Percentiles rank a stretch among this genome's conserved stretches.
Conservation (phyloP, 371 early-diverging fungal genomes). For the Capillidium heterosporum region DNA sequence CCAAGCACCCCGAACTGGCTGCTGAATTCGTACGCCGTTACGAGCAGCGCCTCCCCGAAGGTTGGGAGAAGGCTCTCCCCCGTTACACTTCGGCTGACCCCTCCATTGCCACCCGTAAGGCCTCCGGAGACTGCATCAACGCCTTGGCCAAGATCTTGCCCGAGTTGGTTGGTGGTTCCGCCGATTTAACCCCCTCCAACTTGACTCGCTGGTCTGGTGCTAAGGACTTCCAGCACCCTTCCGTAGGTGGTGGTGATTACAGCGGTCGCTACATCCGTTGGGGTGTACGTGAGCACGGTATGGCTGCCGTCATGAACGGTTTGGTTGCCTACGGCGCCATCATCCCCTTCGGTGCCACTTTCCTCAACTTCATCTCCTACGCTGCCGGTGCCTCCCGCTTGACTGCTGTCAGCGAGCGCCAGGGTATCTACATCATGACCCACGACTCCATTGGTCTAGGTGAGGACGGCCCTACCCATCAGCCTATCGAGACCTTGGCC, state of each 20-base stretch:
- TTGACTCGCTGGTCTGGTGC: constrained; percentile 90
- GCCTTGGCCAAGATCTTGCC: constrained; percentile 57
- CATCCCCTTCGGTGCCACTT: constrained; percentile 89
- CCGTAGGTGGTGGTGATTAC: constrained; percentile 52
- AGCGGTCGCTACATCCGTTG: constrained; percentile 86
- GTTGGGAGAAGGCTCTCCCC: constrained; percentile 55
- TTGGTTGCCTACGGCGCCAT: constrained; percentile 67
- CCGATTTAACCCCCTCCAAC: constrained; percentile 97
- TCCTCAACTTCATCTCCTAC: constrained; percentile 90
- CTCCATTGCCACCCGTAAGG: constrained; percentile 81
- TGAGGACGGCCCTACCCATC: constrained; percentile 99
- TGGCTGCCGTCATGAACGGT: constrained; percentile 96
- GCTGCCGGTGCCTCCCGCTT: constrained; percentile 77
- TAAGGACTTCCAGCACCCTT: constrained; percentile 73
- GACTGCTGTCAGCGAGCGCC: constrained; percentile 71
- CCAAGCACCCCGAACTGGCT: constrained; percentile 45
- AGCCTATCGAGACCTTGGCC: constrained; percentile 96
- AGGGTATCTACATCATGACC: constrained; percentile 92
- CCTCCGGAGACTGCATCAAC: constrained; percentile 68
- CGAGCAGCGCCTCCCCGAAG: constrained; percentile 47
- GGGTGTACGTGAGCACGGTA: constrained; percentile 99
- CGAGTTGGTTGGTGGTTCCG: constrained; percentile 94
- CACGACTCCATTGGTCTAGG: constrained; percentile 98
- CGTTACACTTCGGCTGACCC: constrained; percentile 58
- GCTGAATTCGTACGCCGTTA: constrained; percentile 65